Evolutionary conservation across 805 yeast species (phyloP), one percentile per base, ranked within the genome.

Genomic region (Nakazawaea ambrosiae): DNA sequence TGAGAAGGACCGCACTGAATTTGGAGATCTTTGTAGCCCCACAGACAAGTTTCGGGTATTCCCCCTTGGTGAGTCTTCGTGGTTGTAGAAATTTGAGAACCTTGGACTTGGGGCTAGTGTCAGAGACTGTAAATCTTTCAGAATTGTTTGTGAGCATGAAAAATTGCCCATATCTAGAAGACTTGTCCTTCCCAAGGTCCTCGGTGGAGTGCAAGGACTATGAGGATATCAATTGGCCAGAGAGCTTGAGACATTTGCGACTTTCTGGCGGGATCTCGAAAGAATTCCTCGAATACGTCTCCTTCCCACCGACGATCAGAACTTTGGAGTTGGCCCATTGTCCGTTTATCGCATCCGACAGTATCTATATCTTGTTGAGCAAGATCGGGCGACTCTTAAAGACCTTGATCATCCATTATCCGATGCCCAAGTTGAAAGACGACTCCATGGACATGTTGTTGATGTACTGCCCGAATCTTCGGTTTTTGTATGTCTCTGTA

Each of bases 31-130:
- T 92, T 49, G 72, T 83, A 6, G 96, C 97, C 0, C 96, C 97
- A 3, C 97, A 90, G 54, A 81, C 97, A 23, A 82, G 94, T 61
- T 90, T 92, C 63, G 98, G 98, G 0, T 71, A 78, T 34, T 83
- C 95, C 2, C 97, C 97, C 1, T 61, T 90, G 46, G 72, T 86
- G n/a, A 78, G 94, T 35, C 65, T 92, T 31, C 72, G 84, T 41
- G 65, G 78, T 30, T 92, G 98, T 55, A 61, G 61, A 17, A 66
- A 70, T 20, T 61, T 90, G 40, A 66, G 66, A 44, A 71, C 75
- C 2, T 62, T 90, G 26, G 97, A 90, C 54, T 60, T 90, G 42
- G 75, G 95, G 10, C 64, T 88, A 18, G 97, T 90, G 3, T 83
- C 95, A 3, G 97, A 89, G 58, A 85, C 95, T 0, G 83, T 92